A percentile compares a stretch with the other conserved stretches of the same genome.
Conservation (phyloP, 148 eudicot genomes). For the Polygonum maritimum region DNA sequence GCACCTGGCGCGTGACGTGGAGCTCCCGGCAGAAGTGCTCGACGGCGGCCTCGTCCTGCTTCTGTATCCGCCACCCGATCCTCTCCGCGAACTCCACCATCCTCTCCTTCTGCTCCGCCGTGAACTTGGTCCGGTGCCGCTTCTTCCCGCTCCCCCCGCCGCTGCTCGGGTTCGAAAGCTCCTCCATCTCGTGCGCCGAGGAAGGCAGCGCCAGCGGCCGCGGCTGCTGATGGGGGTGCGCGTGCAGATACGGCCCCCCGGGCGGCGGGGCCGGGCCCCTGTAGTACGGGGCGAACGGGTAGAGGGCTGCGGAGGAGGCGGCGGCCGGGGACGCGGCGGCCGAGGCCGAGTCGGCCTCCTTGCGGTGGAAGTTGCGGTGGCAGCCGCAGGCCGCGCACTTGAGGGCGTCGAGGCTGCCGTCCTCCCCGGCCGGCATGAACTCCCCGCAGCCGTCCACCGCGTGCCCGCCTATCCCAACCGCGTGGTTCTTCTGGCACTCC, state of each 20-base stretch:
- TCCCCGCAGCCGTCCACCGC: constrained; percentile 12
- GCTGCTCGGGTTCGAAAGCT: constrained; percentile 11
- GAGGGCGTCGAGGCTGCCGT: constrained; percentile 1
- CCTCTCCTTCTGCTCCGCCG: constrained; percentile 19
- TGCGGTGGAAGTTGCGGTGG: constrained; percentile 13
- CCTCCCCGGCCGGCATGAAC: constrained; percentile 11
- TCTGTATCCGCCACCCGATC: constrained; percentile 21
- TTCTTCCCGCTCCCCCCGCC: constrained; percentile 11
- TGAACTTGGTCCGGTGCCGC: constrained; percentile 21
- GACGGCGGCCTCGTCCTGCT: constrained; percentile 18
- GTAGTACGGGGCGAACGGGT: neutral
- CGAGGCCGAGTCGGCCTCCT: neutral
- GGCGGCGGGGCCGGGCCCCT: neutral
- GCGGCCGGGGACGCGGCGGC: neutral
- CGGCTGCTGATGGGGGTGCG: neutral
- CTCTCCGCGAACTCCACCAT: constrained; percentile 26
- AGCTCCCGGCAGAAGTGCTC: constrained; percentile 18
- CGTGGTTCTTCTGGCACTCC: constrained; percentile 12
- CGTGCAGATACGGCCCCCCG: neutral
- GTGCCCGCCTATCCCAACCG: constrained; percentile 5
- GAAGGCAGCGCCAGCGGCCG: constrained; percentile 11
- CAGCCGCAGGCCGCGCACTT: constrained; percentile 10
- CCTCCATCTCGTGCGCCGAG: constrained; percentile 8
- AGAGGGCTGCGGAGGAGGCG: neutral
- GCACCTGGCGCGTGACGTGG: constrained; percentile 15